Percentiles rank a stretch among this genome's conserved stretches.
Evolutionary conservation across 108 stramenopile genomes (phyloP).

Genomic region (Stephanodiscus triporus): DNA sequence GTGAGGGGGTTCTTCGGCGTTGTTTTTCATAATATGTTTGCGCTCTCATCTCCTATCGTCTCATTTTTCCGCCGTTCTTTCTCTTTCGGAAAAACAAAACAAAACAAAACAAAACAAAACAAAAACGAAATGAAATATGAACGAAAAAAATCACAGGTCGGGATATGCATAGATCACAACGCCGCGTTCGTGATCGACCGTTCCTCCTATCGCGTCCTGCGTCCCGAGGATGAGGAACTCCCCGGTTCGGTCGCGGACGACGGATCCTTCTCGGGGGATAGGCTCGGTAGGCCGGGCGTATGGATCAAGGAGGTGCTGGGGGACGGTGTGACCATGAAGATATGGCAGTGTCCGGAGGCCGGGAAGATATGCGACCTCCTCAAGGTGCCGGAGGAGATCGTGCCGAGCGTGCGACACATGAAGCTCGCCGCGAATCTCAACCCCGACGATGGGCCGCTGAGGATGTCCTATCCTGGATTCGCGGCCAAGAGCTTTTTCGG

Average conservation of each 20-base stretch:
- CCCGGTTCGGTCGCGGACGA: conserved; percentile 33
- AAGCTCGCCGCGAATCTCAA: conserved; percentile 12
- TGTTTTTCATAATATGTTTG: too few species aligned
- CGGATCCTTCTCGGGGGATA: conserved; percentile 23
- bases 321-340: not conserved
- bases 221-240: conserved; percentile 10
- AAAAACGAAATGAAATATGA: too few species aligned
- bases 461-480: conserved; percentile 32
- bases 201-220: conserved; percentile 19
- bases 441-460: conserved; percentile 32
- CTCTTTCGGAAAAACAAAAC: too few species aligned
- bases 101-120: too few species aligned
- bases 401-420: conserved; percentile 24
- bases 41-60: too few species aligned
- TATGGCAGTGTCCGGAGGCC: conserved; percentile 8
- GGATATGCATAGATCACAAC: conserved; percentile 49
- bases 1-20: too few species aligned
- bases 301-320: conserved; percentile 41
- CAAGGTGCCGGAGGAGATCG: conserved; percentile 14
- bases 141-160: conserved; percentile 26
- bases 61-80: too few species aligned
- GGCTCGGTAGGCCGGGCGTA: conserved; percentile 32
- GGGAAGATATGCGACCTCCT: conserved; percentile 15
- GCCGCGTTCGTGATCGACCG: conserved; percentile 34
- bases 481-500: conserved; percentile 26